phyloP scores from a whole-genome alignment of 2,329 filamentous ascomycete genomes.

The Colletotrichum lentis region DNA sequence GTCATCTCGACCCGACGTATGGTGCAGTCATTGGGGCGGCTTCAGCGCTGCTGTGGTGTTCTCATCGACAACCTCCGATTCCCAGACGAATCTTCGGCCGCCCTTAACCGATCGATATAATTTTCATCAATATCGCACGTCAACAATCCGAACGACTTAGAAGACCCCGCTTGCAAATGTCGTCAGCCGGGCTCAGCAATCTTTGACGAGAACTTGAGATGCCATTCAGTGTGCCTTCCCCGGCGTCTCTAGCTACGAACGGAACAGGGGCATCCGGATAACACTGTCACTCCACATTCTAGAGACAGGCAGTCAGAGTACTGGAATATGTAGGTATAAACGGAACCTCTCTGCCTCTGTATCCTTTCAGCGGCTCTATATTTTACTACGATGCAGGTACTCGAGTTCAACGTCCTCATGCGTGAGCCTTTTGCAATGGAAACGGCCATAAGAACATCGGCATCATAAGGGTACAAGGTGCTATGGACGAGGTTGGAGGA shows the following conservation, averaged over 20 bases:
- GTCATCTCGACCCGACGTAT: too few species aligned
- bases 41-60: too few species aligned
- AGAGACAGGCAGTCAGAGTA: too few species aligned
- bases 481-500: accelerated
- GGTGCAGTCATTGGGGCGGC: too few species aligned
- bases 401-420: too few species aligned
- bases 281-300: too few species aligned
- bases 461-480: too few species aligned
- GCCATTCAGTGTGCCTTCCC: background rate
- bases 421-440: background rate
- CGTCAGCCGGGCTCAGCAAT: background rate
- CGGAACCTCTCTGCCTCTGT: background rate
- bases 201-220: too few species aligned
- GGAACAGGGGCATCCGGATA: too few species aligned
- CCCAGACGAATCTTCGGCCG: background rate
- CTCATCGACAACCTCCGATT: background rate
- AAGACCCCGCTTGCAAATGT: too few species aligned
- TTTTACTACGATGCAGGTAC: background rate
- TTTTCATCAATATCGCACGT: background rate
- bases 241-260: background rate
- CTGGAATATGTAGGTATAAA: background rate
- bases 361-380: background rate
- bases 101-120: background rate
- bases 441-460: background rate
- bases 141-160: too few species aligned